Evolutionary conservation across 352 stramenopile genomes (phyloP), one percentile per base, ranked within the genome.

Genomic region (Elongisporangium senticosum): DNA sequence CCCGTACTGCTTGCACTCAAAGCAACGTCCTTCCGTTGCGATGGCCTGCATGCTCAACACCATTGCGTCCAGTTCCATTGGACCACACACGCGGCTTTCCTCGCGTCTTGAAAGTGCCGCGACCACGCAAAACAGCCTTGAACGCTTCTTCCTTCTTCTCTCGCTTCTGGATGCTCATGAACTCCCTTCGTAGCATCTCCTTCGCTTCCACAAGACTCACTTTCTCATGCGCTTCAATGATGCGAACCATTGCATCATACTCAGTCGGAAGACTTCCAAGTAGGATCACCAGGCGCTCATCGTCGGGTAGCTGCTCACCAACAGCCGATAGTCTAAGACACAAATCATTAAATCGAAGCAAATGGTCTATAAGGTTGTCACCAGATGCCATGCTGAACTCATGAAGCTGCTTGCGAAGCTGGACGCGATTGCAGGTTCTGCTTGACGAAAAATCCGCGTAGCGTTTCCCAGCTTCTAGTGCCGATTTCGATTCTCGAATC

Each of bases 321-420:
- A 61, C 64, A 14, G 56, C 61, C 4, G 11, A 56, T 1, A 71
- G 15, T 2, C 49, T 14, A 17, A 67, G 33, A 19, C 61, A 68
- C 24, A 72, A 51, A 21, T 72, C 56, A 8, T 72, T 51, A 14
- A 71, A 64, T 14, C 15, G n/a, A 17, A 72, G 49, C 4, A 72
- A 15, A 28, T 68, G 56, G 13, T 68, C 37, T 37, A 72, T 68
- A 20, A 64, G 37, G 19, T 66, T 20, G 10, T 26, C 54, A 10
- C 65, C 64, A 7, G 19, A 8, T 0, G 2, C 23, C 43, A 63
- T 49, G 0, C 21, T n/a, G n/a, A 58, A 63, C 2, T 67, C 48
- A 48, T 67, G 33, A 2, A 63, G 50, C 28, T 63, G 26, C 21
- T 67, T 63, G 2, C 61, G 26, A 6, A 59, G 47, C 37, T 59